Evolutionary conservation across 306 rosid species (phyloP).

Genomic region (Vigna hirtella): DNA sequence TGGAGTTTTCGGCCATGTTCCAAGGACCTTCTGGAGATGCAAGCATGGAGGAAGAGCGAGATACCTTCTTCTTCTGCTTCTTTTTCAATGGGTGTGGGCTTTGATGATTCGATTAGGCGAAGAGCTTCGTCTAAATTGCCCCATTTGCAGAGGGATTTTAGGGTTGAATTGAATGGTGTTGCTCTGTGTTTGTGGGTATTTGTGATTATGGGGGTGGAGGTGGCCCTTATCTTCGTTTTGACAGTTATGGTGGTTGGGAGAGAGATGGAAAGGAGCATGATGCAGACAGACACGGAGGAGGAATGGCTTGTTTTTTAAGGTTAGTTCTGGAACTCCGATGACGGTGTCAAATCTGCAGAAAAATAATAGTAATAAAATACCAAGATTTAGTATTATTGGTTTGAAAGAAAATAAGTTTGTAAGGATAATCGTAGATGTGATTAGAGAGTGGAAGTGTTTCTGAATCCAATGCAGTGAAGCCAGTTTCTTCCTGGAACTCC

Average conservation of each 20-base stretch:
- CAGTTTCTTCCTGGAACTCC: no score
- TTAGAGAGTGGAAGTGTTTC: no score
- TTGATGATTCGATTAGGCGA: constrained; percentile 55
- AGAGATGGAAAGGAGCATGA: constrained; percentile 60
- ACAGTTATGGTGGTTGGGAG: constrained; percentile 47
- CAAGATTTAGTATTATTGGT: no score
- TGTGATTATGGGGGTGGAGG: constrained; percentile 37
- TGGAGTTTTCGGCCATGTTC: constrained; percentile 63
- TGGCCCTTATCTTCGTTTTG: constrained; percentile 45
- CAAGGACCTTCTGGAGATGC: constrained; percentile 60
- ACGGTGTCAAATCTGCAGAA: not conserved
- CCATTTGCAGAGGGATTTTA: constrained; percentile 57
- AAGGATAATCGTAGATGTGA: no score
- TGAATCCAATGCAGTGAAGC: no score
- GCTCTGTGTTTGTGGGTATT: not conserved
- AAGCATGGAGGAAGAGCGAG: constrained; percentile 58
- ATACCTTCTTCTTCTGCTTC: constrained; percentile 38
- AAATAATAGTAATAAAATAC: no score
- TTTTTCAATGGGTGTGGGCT: constrained; percentile 37
- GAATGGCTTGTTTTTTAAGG: not conserved
- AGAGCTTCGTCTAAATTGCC: constrained; percentile 64
- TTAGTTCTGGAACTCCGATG: not conserved
- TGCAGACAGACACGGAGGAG: not conserved
- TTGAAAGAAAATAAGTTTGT: no score
- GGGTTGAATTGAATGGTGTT: constrained; percentile 34